phyloP scores from a whole-genome alignment of 2,329 filamentous ascomycete species.

The Monascus ruber region DNA sequence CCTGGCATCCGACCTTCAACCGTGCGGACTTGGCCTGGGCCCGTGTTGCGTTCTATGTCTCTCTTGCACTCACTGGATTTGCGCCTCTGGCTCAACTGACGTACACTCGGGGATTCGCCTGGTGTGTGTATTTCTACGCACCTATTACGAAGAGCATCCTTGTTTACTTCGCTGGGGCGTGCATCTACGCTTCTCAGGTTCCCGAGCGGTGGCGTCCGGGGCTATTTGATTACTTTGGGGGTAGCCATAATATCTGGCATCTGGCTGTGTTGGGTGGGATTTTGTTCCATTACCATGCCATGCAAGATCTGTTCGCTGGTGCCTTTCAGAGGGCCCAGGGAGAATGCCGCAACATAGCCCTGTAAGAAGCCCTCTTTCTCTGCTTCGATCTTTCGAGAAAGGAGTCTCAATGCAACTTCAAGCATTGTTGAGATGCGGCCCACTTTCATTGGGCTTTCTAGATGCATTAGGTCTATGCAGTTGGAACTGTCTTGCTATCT shows the following conservation, averaged over 20 bases:
- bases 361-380: too few species aligned
- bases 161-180: conserved; percentile 76
- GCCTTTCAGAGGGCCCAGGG: conserved; percentile 59
- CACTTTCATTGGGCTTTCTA: too few species aligned
- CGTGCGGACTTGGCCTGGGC: conserved; percentile 83
- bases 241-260: conserved; percentile 97
- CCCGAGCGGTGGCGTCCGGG: conserved; percentile 90
- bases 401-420: too few species aligned
- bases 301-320: conserved; percentile 84
- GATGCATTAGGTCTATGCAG: too few species aligned
- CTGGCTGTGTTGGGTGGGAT: conserved; percentile 88
- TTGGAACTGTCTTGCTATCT: too few species aligned
- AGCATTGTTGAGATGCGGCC: too few species aligned
- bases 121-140: conserved; percentile 82
- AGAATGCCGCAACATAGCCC: conserved; percentile 21
- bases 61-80: conserved; percentile 77
- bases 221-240: conserved; percentile 88
- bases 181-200: conserved; percentile 81
- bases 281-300: conserved; percentile 90
- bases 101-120: conserved; percentile 62
- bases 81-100: conserved; percentile 77
- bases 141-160: conserved; percentile 72
- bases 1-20: conserved; percentile 96
- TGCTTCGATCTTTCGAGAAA: too few species aligned
- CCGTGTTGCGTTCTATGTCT: conserved; percentile 82